Conservation (phyloP, 2,329 filamentous ascomycete species). For the Colletotrichum endophyticum region DNA sequence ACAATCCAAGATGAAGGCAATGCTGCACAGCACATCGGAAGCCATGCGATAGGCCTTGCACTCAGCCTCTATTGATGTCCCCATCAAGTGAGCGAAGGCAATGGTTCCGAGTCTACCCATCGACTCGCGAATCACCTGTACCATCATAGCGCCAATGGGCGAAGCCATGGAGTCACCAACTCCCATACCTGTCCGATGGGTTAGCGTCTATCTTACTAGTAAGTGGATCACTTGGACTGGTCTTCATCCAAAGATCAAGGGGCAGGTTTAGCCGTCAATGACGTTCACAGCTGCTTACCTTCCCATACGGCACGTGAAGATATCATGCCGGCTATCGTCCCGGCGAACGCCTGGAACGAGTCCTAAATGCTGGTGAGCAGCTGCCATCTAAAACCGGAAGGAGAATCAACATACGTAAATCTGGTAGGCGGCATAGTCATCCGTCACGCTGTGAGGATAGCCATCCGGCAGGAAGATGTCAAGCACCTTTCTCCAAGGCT, state of each 20-base stretch:
- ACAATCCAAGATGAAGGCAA: slow-evolving; percentile 12
- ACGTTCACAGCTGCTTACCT: neutral
- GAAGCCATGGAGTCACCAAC: slow-evolving; percentile 17
- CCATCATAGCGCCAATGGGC: slow-evolving; percentile 8
- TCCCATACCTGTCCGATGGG: neutral
- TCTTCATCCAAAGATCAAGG: neutral
- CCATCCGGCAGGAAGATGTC: slow-evolving; percentile 15
- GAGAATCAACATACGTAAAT: neutral
- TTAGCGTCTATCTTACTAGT: neutral
- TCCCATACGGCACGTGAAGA: slow-evolving; percentile 19
- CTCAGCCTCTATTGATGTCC: slow-evolving; percentile 15
- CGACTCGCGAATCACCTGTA: slow-evolving; percentile 16
- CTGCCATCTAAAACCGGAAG: fast-evolving
- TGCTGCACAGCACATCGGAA: neutral
- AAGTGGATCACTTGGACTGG: neutral
- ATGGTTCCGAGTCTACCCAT: slow-evolving; percentile 15
- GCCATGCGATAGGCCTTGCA: slow-evolving; percentile 16
- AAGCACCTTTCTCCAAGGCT: slow-evolving; percentile 4
- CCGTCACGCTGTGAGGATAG: slow-evolving; percentile 14
- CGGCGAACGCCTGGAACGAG: slow-evolving; percentile 16
- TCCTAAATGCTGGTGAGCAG: neutral
- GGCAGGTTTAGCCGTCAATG: neutral
- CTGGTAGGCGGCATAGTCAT: slow-evolving; percentile 17
- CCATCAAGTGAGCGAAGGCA: slow-evolving; percentile 12
- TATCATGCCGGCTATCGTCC: slow-evolving; percentile 18